These are phyloP conservation scores for Perilla frutescens DNA, from an alignment of 257 asterid genomes.

Conservation along the genomic window DNA sequence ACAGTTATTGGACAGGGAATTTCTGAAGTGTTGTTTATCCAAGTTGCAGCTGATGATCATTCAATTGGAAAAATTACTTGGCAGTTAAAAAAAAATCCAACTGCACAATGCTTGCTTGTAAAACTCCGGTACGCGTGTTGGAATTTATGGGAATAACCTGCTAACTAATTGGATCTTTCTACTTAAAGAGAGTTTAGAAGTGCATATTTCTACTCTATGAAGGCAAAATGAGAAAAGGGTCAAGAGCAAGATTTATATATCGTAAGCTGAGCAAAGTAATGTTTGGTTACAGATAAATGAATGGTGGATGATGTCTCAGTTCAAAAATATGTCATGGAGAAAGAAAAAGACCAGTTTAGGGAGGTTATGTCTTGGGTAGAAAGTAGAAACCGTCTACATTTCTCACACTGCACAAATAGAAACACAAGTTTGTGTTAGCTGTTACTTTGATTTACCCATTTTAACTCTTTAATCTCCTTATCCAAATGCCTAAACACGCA, in stretches of 20 bases:
- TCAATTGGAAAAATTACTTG: neutral
- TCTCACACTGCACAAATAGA: no score
- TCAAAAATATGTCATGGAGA: neutral
- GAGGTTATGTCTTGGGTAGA: neutral
- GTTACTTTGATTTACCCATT: neutral
- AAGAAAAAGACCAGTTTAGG: neutral
- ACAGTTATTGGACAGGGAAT: no score
- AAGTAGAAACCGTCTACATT: no score
- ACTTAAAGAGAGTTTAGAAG: neutral
- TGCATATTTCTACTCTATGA: neutral
- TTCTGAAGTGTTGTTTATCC: slow-evolving; percentile 2
- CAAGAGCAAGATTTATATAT: neutral
- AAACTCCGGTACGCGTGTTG: no score
- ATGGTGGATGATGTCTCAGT: neutral
- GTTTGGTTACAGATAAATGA: neutral
- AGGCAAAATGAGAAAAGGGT: neutral
- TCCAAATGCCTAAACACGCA: neutral
- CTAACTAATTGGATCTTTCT: no score
- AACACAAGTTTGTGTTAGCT: neutral
- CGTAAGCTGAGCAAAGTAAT: neutral
- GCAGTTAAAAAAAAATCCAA: no score
- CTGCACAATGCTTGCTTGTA: no score
- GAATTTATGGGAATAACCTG: no score
- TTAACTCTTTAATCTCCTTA: neutral
- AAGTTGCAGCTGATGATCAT: neutral